Base-by-base conservation (phyloP, 805 yeast species). In the Jamesozyma jinghongensis region DNA sequence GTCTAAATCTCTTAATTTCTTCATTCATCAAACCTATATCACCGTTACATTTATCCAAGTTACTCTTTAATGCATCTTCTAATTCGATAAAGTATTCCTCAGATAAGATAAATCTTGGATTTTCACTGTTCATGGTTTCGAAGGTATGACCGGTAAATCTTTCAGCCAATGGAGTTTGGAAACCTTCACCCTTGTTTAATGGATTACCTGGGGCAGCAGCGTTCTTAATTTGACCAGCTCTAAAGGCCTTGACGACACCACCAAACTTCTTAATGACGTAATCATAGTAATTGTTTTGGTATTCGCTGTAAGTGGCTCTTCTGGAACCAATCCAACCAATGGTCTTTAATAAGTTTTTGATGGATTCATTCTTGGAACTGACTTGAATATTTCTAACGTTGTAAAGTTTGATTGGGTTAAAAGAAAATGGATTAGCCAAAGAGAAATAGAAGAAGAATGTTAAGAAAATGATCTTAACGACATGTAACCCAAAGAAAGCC, bases 291-390 rank as follows among this genome's bases (percentile, higher is more conserved):
- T 65, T 70, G 46, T 78, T 81, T 53, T 74, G 75, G 71, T 81
- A 90, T 47, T 77, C 86, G 31, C 76, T 81, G 20, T 76, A 65
- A 17, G 80, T 71, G 12, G 81, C 81, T 50, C 79, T 79, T 61
- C 79, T 81, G 19, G 92, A 73, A 40, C 96, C 95, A n/a, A 96
- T 86, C 97, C 97, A 92, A 37, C 97, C 97, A 50, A 88, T 66
- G 3, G 63, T 62, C 27, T 77, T 50, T 51, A 88, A 71, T 43
- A 73, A 68, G 19, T 60, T 57, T 47, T 54, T 68, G 50, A 56
- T 52, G 38, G 18, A 8, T 7, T 48, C 67, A 48, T 56, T 58
- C 17, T 58, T 48, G 4, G 47, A 46, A 20, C 51, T 38, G 17
- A 53, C 26, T 38, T 61, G 62, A 17, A 34, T 25, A 12, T 55